Percentiles rank a stretch among this genome's conserved stretches.
These are phyloP conservation scores for Petunia axillaris DNA, from an alignment of 257 asterid species.

Conservation along the genomic window DNA sequence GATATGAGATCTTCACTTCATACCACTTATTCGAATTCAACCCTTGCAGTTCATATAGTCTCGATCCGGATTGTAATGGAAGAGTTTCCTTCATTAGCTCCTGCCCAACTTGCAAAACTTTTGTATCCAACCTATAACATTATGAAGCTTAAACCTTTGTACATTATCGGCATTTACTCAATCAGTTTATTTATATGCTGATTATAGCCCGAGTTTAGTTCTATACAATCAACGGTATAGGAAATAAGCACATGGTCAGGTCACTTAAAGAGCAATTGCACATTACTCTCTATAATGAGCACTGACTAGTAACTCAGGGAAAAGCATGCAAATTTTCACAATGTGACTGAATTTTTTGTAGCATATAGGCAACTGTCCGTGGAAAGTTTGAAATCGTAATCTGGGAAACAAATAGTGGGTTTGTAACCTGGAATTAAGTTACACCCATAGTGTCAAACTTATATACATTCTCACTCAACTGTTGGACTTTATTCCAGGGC, in stretches of 20 bases:
- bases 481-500: no score
- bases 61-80: conserved; percentile 59
- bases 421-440: conserved; percentile 18
- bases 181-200: neutral
- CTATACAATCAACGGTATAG: neutral
- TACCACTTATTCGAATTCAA: conserved; percentile 69
- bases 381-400: neutral
- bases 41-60: conserved; percentile 70
- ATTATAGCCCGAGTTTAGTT: neutral
- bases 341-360: neutral
- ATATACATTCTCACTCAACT: neutral
- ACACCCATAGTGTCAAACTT: neutral
- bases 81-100: conserved; percentile 66
- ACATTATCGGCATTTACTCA: neutral
- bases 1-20: conserved; percentile 96
- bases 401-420: neutral
- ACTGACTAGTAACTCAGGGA: neutral
- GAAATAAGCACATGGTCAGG: neutral
- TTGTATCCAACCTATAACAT: conserved; percentile 44
- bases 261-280: neutral
- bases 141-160: neutral
- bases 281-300: no score
- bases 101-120: conserved; percentile 56
- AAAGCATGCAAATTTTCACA: neutral
- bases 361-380: neutral